Evolutionary conservation across 1,139 yeast genomes (phyloP).

Genomic region (Eremothecium coryli): DNA sequence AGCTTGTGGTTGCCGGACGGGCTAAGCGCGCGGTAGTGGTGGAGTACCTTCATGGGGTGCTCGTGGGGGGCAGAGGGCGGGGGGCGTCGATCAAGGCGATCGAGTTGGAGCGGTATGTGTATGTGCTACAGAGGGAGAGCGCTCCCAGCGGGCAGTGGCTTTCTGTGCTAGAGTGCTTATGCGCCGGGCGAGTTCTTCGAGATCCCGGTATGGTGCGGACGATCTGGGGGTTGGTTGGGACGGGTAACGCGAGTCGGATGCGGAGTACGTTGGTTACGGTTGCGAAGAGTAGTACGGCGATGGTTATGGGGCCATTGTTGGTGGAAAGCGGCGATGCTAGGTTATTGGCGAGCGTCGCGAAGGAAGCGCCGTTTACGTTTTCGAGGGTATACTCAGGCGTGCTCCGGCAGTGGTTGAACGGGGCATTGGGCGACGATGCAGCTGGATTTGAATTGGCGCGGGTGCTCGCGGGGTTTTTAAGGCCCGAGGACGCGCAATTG

Average conservation of each 20-base stretch:
- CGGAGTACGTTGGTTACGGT: conserved; percentile 1
- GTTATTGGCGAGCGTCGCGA: conserved; percentile 2
- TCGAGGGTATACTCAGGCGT: not conserved
- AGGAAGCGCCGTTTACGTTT: not conserved
- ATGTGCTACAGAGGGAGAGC: conserved; percentile 1
- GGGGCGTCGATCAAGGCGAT: not conserved
- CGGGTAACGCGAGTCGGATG: too few relatives aligned
- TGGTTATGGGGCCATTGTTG: not conserved
- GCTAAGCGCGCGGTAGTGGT: conserved; percentile 1
- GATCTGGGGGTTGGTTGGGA: not conserved
- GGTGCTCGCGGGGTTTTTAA: not conserved
- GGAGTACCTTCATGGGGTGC: conserved; percentile 3
- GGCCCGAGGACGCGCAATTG: not conserved
- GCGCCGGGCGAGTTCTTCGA: not conserved
- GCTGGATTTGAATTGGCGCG: not conserved
- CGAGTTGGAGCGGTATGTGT: conserved; percentile 1
- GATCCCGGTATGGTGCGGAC: not conserved
- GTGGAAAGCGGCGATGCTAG: not conserved
- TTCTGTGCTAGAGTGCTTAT: conserved; percentile 1
- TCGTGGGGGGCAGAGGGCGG: not conserved
- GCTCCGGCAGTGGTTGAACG: not conserved
- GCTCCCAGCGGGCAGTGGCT: conserved; percentile 1
- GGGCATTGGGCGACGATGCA: conserved; percentile 1
- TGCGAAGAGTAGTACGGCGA: not conserved
- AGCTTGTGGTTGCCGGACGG: conserved; percentile 3